A percentile compares a stretch with the other conserved stretches of the same genome.
These are phyloP conservation scores for Pythium oligandrum DNA, from an alignment of 352 stramenopile genomes.

Conservation along the genomic window DNA sequence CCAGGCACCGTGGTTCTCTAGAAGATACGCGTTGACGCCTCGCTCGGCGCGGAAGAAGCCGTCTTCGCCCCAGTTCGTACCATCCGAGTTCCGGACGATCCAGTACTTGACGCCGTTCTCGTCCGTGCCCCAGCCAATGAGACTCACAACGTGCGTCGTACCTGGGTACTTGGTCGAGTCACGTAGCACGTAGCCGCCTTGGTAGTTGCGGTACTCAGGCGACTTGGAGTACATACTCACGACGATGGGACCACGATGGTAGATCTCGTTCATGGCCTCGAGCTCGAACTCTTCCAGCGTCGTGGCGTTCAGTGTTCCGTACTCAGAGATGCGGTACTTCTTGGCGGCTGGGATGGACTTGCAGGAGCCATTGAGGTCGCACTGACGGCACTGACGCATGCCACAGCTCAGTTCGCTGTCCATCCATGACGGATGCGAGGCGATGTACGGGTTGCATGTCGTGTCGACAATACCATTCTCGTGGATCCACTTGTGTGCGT, in stretches of 20 bases:
- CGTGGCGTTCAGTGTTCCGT: constrained; percentile 73
- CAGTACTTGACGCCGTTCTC: constrained; percentile 91
- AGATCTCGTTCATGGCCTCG: constrained; percentile 94
- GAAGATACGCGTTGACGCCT: constrained; percentile 74
- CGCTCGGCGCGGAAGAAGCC: constrained; percentile 72
- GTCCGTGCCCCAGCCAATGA: constrained; percentile 93
- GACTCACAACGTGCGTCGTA: constrained; percentile 91
- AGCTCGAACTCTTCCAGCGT: constrained; percentile 58
- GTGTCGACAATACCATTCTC: constrained; percentile 78
- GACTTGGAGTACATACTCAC: constrained; percentile 88
- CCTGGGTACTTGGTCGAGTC: constrained; percentile 68
- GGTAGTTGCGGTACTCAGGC: constrained; percentile 82
- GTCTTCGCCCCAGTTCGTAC: constrained; percentile 68
- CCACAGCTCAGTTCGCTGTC: constrained; percentile 37
- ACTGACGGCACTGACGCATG: constrained; percentile 62
- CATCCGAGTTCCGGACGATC: constrained; percentile 93
- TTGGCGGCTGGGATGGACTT: constrained; percentile 47
- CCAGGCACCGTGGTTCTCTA: constrained; percentile 69
- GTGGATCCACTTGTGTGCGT: constrained; percentile 81
- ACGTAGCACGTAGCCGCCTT: constrained; percentile 88
- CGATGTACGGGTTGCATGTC: constrained; percentile 82
- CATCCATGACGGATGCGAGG: constrained; percentile 72
- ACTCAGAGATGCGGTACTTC: constrained; percentile 70
- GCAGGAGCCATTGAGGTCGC: constrained; percentile 54
- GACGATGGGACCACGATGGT: constrained; percentile 92